A percentile compares a stretch with the other conserved stretches of the same genome.
phyloP scores from a whole-genome alignment of 805 yeast species.

The Pichia membranifaciens region DNA sequence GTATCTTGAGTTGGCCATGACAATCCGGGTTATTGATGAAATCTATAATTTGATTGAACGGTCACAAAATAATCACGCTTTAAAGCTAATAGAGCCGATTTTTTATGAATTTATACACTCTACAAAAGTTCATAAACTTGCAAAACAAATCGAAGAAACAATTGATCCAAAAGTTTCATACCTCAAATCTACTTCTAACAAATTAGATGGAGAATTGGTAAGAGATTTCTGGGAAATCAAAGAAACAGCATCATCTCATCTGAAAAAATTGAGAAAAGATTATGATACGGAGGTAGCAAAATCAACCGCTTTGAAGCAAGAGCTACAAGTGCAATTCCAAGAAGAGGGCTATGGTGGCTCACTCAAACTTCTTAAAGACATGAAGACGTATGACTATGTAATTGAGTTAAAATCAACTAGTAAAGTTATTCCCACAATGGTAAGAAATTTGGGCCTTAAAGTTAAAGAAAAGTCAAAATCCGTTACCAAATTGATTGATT shows the following conservation, averaged over 20 bases:
- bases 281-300: slow-evolving; percentile 18
- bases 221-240: slow-evolving; percentile 25
- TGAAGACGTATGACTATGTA: slow-evolving; percentile 23
- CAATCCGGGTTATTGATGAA: slow-evolving; percentile 24
- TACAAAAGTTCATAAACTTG: slow-evolving; percentile 16
- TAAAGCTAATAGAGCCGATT: slow-evolving; percentile 16
- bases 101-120: slow-evolving; percentile 18
- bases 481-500: slow-evolving; percentile 32
- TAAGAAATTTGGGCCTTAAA: slow-evolving; percentile 14
- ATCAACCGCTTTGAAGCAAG: slow-evolving; percentile 10
- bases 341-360: slow-evolving; percentile 24
- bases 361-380: slow-evolving; percentile 22
- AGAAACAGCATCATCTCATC: slow-evolving; percentile 17
- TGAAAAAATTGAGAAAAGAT: slow-evolving; percentile 16
- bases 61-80: slow-evolving; percentile 5
- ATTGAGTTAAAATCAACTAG: slow-evolving; percentile 25
- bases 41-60: slow-evolving; percentile 23
- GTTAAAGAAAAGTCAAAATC: slow-evolving; percentile 25
- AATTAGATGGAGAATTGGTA: slow-evolving; percentile 23
- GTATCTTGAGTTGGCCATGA: slow-evolving; percentile 26
- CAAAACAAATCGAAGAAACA: slow-evolving; percentile 27
- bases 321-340: slow-evolving; percentile 10
- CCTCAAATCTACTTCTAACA: slow-evolving; percentile 15
- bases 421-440: slow-evolving; percentile 18
- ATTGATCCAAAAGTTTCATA: slow-evolving; percentile 19